These are phyloP conservation scores for Solanum corneliomulleri DNA, from an alignment of 257 asterid species.

Conservation along the genomic window DNA sequence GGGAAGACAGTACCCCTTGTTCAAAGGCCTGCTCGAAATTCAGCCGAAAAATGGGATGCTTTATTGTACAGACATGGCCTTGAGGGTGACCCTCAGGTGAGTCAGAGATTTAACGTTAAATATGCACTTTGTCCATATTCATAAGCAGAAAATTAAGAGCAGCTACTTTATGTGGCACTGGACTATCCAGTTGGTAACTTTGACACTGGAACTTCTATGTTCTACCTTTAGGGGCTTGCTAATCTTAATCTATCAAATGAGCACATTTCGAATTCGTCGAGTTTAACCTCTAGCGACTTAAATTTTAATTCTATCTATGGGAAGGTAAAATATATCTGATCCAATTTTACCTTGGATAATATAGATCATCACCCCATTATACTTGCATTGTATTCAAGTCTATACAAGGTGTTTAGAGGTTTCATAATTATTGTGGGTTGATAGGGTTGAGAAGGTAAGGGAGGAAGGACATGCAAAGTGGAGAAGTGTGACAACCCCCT, in stretches of 20 bases:
- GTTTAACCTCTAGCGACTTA: background rate
- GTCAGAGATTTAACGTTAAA: background rate
- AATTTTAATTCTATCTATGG: background rate
- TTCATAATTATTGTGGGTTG: background rate
- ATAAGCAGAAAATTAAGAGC: background rate
- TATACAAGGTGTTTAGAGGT: background rate
- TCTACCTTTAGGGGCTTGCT: background rate
- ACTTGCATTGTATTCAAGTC: background rate
- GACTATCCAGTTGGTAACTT: background rate
- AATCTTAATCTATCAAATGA: background rate
- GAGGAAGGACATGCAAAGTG: background rate
- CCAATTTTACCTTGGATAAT: background rate
- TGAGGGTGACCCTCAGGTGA: conserved; percentile 81
- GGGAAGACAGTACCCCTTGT: conserved; percentile 95
- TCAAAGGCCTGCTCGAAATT: conserved; percentile 69
- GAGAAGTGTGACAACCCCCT: too few relatives aligned
- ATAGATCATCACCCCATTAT: background rate
- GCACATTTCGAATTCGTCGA: background rate
- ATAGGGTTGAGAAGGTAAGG: background rate
- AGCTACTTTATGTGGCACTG: background rate
- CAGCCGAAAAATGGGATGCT: conserved; percentile 99
- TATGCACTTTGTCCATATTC: background rate
- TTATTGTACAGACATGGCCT: conserved; percentile 78
- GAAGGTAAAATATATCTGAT: background rate
- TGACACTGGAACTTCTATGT: background rate